phyloP scores from a whole-genome alignment of 1,284 basidiomycete genomes.

The Marasmius sp. region DNA sequence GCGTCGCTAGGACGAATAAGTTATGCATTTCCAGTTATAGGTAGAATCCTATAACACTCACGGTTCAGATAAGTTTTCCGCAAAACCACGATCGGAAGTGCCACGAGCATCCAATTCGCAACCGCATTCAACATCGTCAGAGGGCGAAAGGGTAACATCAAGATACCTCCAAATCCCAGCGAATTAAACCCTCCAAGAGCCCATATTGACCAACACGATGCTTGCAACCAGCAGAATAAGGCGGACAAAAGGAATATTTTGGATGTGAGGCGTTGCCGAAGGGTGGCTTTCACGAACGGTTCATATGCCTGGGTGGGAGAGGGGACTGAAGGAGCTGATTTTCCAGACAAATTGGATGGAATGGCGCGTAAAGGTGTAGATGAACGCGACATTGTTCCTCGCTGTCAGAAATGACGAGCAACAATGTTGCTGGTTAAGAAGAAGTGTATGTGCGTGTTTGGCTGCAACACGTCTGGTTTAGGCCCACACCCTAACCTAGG shows the following conservation, averaged over 20 bases:
- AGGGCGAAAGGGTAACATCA: conserved; percentile 40
- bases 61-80: conserved; percentile 56
- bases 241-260: conserved; percentile 52
- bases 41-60: conserved; percentile 30
- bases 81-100: conserved; percentile 51
- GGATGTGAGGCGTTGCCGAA: conserved; percentile 55
- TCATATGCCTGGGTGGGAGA: conserved; percentile 53
- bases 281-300: conserved; percentile 54
- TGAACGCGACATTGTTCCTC: conserved; percentile 11
- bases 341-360: conserved; percentile 39
- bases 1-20: conserved; percentile 35
- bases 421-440: not conserved
- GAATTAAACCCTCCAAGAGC: conserved; percentile 29
- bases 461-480: not conserved
- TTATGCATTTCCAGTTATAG: not conserved
- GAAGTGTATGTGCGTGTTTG: not conserved
- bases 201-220: conserved; percentile 41
- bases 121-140: conserved; percentile 30
- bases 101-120: conserved; percentile 31
- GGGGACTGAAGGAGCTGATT: conserved; percentile 46
- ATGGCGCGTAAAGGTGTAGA: conserved; percentile 31
- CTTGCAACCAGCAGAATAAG: conserved; percentile 44
- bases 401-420: not conserved
- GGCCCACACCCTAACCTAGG: too few species aligned
- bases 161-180: conserved; percentile 29